phyloP scores from a whole-genome alignment of 139 green algal species.

The Spirogloea muscicola region DNA sequence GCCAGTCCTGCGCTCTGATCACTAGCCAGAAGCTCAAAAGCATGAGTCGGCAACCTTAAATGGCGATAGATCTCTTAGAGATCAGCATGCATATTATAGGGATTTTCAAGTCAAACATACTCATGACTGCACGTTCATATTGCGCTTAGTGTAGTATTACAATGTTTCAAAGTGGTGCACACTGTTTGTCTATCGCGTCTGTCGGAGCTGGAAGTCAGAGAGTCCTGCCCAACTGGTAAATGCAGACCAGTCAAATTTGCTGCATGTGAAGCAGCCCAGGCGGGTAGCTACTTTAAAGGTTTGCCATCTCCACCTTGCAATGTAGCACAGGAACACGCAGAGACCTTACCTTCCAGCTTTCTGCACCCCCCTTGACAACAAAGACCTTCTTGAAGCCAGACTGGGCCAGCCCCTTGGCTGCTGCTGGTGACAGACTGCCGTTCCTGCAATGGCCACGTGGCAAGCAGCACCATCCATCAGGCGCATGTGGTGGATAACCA shows the following conservation, averaged over 20 bases:
- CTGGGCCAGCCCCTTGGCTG: too few relatives aligned
- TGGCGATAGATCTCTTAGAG: background rate
- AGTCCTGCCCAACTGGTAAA: background rate
- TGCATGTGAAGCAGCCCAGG: too few relatives aligned
- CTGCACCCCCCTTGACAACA: slow-evolving; percentile 10
- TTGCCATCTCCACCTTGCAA: slow-evolving; percentile 6
- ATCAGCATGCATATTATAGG: background rate
- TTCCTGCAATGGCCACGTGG: too few relatives aligned
- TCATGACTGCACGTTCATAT: too few relatives aligned
- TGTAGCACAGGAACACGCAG: background rate
- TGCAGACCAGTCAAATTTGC: too few relatives aligned
- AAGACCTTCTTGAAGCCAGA: slow-evolving; percentile 9
- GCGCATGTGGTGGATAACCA: too few relatives aligned
- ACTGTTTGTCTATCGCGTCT: background rate
- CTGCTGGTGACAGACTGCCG: too few relatives aligned
- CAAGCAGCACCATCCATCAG: too few relatives aligned
- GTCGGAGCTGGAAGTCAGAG: background rate
- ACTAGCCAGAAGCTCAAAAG: background rate
- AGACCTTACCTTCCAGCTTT: background rate
- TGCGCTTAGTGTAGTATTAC: background rate
- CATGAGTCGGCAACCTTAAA: too few relatives aligned
- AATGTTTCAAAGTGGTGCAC: background rate
- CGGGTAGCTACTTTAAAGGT: background rate
- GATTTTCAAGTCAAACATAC: too few relatives aligned
- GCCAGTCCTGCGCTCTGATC: background rate